These are phyloP conservation scores for Paecilomyces sp. DNA, from an alignment of 2,329 filamentous ascomycete genomes.

Conservation along the genomic window DNA sequence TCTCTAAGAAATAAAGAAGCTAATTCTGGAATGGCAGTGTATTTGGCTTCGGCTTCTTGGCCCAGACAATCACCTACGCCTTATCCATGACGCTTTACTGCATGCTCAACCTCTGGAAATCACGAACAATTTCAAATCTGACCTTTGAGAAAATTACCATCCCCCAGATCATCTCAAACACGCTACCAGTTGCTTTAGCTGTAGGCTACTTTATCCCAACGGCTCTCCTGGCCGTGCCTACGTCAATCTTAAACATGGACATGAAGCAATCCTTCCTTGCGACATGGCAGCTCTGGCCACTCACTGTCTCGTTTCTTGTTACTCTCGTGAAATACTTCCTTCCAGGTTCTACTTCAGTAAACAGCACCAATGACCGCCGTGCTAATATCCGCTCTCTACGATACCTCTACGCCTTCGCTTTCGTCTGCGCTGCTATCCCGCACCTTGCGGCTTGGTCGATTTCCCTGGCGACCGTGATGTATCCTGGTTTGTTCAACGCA, in stretches of 20 bases:
- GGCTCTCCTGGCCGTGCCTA: conserved; percentile 36
- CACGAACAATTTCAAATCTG: conserved; percentile 30
- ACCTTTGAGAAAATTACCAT: conserved; percentile 25
- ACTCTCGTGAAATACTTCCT: conserved; percentile 20
- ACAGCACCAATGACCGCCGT: conserved; percentile 12
- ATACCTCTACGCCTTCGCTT: conserved; percentile 35
- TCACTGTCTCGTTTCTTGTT: conserved; percentile 38
- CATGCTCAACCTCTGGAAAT: conserved; percentile 36
- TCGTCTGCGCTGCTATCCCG: conserved; percentile 30
- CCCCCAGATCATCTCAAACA: conserved; percentile 21
- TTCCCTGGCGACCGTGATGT: conserved; percentile 29
- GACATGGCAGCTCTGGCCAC: conserved; percentile 46
- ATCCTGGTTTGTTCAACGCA: conserved; percentile 27
- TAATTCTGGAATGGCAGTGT: conserved; percentile 15
- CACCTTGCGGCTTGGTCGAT: conserved; percentile 40
- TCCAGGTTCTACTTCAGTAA: conserved; percentile 16
- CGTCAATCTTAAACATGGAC: conserved; percentile 27
- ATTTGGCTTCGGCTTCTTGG: conserved; percentile 32
- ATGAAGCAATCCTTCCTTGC: conserved; percentile 43
- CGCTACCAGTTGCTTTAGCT: conserved; percentile 35
- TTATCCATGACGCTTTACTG: conserved; percentile 39
- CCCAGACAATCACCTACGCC: conserved; percentile 39
- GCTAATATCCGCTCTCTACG: conserved; percentile 26
- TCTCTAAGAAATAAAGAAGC: conserved; percentile 4
- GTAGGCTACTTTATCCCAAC: conserved; percentile 41